A percentile compares a stretch with the other conserved stretches of the same genome.
phyloP scores from a whole-genome alignment of 768 basidiomycete genomes.

The Trametes gibbosa region DNA sequence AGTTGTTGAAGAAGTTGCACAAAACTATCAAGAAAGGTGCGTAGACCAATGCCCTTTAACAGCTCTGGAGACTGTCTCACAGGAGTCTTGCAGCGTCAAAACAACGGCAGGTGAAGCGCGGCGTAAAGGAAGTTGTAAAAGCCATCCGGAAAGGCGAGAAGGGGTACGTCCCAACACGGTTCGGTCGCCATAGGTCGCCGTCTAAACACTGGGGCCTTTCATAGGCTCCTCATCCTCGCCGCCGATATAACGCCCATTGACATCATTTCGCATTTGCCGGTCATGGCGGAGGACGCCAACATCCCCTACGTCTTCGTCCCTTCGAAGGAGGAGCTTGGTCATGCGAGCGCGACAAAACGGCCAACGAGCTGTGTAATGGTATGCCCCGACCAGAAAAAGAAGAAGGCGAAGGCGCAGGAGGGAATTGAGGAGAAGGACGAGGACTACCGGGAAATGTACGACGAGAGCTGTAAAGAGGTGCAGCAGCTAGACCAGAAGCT shows the following conservation, averaged over 20 bases:
- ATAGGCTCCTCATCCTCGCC: constrained; percentile 84
- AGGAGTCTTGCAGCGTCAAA: constrained; percentile 70
- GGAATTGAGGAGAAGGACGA: constrained; percentile 64
- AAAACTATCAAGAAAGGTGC: constrained; percentile 91
- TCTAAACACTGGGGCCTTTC: neutral
- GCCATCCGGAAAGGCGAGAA: constrained; percentile 96
- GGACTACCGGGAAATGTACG: constrained; percentile 84
- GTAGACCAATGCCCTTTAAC: neutral
- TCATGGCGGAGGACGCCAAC: constrained; percentile 90
- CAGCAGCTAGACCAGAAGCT: constrained; percentile 72
- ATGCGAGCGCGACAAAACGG: constrained; percentile 94
- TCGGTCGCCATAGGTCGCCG: neutral
- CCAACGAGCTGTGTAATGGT: constrained; percentile 98
- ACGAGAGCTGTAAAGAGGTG: constrained; percentile 85
- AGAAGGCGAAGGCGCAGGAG: constrained; percentile 60
- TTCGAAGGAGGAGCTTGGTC: constrained; percentile 94
- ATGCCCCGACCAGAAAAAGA: constrained; percentile 79
- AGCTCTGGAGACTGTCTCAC: neutral
- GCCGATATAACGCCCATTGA: constrained; percentile 98
- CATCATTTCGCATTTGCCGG: constrained; percentile 95
- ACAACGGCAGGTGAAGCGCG: constrained; percentile 91
- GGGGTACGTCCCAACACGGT: constrained; percentile 54
- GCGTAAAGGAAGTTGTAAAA: constrained; percentile 98
- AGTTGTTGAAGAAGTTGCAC: constrained; percentile 91
- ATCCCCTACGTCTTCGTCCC: constrained; percentile 88